These are phyloP conservation scores for Ogataea glucozyma DNA, from an alignment of 805 yeast genomes.

Conservation along the genomic window DNA sequence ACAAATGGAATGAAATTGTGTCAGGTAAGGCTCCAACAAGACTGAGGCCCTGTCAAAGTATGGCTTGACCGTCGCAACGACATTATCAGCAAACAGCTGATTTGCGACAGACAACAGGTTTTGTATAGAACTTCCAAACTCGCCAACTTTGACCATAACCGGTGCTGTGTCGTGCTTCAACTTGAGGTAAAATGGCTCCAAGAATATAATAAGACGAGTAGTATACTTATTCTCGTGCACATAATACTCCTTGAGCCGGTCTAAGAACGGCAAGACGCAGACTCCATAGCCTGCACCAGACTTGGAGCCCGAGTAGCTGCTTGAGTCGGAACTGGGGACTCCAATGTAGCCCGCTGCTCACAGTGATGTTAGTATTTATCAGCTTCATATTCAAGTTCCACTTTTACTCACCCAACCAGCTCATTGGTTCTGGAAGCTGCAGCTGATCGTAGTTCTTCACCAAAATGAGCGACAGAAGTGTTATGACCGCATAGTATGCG, in stretches of 20 bases:
- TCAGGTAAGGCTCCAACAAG: constrained; percentile 2
- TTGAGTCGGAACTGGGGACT: neutral
- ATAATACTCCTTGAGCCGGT: constrained; percentile 11
- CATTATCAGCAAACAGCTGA: constrained; percentile 2
- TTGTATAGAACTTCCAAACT: neutral
- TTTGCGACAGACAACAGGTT: neutral
- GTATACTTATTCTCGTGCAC: constrained; percentile 19
- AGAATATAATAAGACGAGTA: constrained; percentile 2
- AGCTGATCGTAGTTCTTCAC: constrained; percentile 15
- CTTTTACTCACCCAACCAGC: constrained; percentile 3
- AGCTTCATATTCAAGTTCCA: too few species aligned
- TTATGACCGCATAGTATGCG: constrained; percentile 20
- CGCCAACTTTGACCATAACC: neutral
- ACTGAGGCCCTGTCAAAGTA: neutral
- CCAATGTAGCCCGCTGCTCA: constrained; percentile 1
- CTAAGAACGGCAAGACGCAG: neutral
- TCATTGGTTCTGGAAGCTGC: constrained; percentile 11
- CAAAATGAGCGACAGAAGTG: constrained; percentile 20
- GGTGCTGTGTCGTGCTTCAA: constrained; percentile 1
- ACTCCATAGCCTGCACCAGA: neutral
- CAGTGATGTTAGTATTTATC: neutral
- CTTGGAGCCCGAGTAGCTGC: neutral
- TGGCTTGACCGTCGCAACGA: neutral
- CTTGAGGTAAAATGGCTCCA: constrained; percentile 8
- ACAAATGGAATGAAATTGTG: neutral